Evolutionary conservation across 805 yeast genomes (phyloP).

Genomic region (Kazachstania taianensis): DNA sequence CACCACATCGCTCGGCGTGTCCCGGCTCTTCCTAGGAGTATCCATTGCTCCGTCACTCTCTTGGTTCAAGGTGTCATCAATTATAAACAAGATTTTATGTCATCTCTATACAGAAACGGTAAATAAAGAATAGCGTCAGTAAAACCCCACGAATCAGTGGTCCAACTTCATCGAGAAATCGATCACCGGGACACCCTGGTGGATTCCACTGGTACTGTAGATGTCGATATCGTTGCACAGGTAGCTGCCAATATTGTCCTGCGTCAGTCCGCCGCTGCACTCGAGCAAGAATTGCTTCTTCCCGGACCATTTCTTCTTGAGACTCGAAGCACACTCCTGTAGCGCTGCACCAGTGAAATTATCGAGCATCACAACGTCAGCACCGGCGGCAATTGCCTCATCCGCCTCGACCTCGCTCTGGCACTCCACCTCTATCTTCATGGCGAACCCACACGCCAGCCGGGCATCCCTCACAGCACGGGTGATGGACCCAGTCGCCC

Average conservation of each 20-base stretch:
- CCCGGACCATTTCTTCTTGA: slow-evolving; percentile 47
- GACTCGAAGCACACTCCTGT: slow-evolving; percentile 49
- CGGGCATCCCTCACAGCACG: slow-evolving; percentile 71
- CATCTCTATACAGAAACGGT: neutral
- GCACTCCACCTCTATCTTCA: slow-evolving; percentile 88
- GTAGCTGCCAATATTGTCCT: slow-evolving; percentile 52
- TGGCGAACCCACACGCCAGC: slow-evolving; percentile 75
- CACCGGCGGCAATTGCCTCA: slow-evolving; percentile 92
- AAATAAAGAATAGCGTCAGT: neutral
- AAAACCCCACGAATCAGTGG: slow-evolving; percentile 1
- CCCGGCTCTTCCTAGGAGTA: slow-evolving; percentile 7
- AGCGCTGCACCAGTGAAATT: slow-evolving; percentile 65
- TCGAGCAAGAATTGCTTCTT: slow-evolving; percentile 56
- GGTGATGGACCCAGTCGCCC: slow-evolving; percentile 88
- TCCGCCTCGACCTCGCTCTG: slow-evolving; percentile 75
- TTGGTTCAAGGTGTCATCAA: no score
- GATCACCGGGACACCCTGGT: slow-evolving; percentile 77
- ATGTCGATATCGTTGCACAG: slow-evolving; percentile 76
- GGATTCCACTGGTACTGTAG: slow-evolving; percentile 83
- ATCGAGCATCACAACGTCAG: slow-evolving; percentile 91
- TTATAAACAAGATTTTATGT: neutral
- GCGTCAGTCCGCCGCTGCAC: slow-evolving; percentile 84
- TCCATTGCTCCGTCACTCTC: no score
- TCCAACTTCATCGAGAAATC: slow-evolving; percentile 70
- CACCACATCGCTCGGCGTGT: slow-evolving; percentile 3